Percentiles rank a stretch among this genome's conserved stretches.
These are phyloP conservation scores for Ogataea haglerorum DNA, from an alignment of 805 yeast genomes.

Conservation along the genomic window DNA sequence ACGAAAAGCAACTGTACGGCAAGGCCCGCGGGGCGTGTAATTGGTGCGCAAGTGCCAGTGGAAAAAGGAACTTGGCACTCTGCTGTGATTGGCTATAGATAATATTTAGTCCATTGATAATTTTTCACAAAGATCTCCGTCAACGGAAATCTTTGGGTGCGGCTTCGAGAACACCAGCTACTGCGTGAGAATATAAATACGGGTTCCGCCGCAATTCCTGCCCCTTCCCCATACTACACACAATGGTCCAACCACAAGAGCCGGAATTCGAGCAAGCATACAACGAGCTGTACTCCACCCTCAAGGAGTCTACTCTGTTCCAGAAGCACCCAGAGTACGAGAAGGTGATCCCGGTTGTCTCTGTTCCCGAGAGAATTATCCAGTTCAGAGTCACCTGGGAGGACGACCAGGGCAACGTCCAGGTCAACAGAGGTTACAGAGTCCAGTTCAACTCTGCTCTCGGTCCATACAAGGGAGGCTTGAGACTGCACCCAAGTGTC, in stretches of 20 bases:
- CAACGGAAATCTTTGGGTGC: slow-evolving; percentile 9
- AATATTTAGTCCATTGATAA: slow-evolving; percentile 4
- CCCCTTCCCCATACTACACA: slow-evolving; percentile 3
- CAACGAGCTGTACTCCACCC: slow-evolving; percentile 84
- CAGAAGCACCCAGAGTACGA: slow-evolving; percentile 84
- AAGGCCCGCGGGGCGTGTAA: neutral
- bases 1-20: slow-evolving; percentile 4
- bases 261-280: slow-evolving; percentile 99
- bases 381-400: slow-evolving; percentile 99
- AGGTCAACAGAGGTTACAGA: slow-evolving; percentile 96
- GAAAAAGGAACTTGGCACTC: neutral
- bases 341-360: slow-evolving; percentile 82
- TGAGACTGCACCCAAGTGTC: slow-evolving; percentile 96
- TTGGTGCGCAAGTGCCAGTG: neutral
- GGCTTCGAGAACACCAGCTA: slow-evolving; percentile 7
- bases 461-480: slow-evolving; percentile 99
- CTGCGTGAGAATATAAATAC: slow-evolving; percentile 3
- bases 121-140: slow-evolving; percentile 1
- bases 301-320: slow-evolving; percentile 89
- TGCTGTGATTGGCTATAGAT: slow-evolving; percentile 19
- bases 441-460: slow-evolving; percentile 97
- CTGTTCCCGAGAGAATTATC: slow-evolving; percentile 93
- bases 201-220: neutral
- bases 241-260: slow-evolving; percentile 82
- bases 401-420: slow-evolving; percentile 85